Conservation (phyloP, 345 rosid genomes). For the Luvunga scandens region DNA sequence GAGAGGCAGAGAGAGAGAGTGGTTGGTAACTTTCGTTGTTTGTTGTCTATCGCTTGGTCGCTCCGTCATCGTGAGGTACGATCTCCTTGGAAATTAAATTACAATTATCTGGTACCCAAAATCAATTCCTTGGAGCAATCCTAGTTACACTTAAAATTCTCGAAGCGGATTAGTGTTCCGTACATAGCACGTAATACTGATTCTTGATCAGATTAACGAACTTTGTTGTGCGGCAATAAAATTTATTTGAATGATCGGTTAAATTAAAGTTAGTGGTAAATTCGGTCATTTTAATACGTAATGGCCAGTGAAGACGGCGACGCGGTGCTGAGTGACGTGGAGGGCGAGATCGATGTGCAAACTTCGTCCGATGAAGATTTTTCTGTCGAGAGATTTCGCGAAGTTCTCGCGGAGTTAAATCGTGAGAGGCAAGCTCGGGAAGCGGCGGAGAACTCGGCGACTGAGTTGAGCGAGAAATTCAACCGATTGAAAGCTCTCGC, state of each 20-base stretch:
- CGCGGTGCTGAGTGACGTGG: slow-evolving; percentile 90
- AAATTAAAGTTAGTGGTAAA: background rate
- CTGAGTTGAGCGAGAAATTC: slow-evolving; percentile 63
- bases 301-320: slow-evolving; percentile 73
- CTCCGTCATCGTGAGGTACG: slow-evolving; percentile 11
- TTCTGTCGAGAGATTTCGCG: slow-evolving; percentile 51
- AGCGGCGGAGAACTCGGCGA: slow-evolving; percentile 67
- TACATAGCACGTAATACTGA: background rate
- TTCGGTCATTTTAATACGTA: background rate
- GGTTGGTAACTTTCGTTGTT: slow-evolving; percentile 12
- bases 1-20: background rate
- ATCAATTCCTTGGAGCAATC: background rate
- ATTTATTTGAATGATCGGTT: background rate
- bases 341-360: slow-evolving; percentile 47
- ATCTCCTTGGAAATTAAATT: background rate
- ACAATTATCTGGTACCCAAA: background rate
- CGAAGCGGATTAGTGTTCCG: background rate
- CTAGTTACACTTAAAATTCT: background rate
- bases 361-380: slow-evolving; percentile 43
- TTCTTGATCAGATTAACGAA: background rate
- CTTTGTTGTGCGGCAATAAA: background rate
- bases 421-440: slow-evolving; percentile 86
- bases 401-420: slow-evolving; percentile 75
- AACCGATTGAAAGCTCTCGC: slow-evolving; percentile 69
- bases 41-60: background rate